A percentile compares a stretch with the other conserved stretches of the same genome.
phyloP scores from a whole-genome alignment of 495 filamentous ascomycete genomes.

The Barbatosphaeria neglecta region DNA sequence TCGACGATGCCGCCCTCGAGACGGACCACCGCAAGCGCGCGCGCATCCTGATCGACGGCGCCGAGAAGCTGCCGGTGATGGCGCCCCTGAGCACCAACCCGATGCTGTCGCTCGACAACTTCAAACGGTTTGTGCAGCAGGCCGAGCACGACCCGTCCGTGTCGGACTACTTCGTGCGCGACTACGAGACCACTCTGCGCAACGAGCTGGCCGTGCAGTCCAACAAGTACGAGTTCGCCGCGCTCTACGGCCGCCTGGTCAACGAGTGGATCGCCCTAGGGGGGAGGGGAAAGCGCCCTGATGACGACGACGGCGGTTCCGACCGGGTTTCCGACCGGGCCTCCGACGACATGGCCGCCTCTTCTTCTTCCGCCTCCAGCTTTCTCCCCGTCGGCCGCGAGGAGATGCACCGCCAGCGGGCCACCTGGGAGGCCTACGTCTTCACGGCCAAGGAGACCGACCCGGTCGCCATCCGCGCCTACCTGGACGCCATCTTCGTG shows the following conservation, averaged over 20 bases:
- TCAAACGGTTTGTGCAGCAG: slow-evolving; percentile 19
- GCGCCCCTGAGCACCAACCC: slow-evolving; percentile 4
- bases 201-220: slow-evolving; percentile 27
- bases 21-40: slow-evolving; percentile 17
- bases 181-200: slow-evolving; percentile 29
- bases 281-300: background rate
- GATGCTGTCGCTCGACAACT: slow-evolving; percentile 8
- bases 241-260: slow-evolving; percentile 50
- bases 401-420: slow-evolving; percentile 30
- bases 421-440: slow-evolving; percentile 43
- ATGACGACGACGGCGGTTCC: background rate
- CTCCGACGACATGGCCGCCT: no score
- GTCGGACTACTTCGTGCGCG: slow-evolving; percentile 15
- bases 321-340: no score
- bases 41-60: slow-evolving; percentile 12
- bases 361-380: slow-evolving; percentile 7
- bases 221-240: slow-evolving; percentile 44
- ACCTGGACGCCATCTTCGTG: slow-evolving; percentile 43
- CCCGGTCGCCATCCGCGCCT: slow-evolving; percentile 24
- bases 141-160: slow-evolving; percentile 25
- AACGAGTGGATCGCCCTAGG: slow-evolving; percentile 44
- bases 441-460: slow-evolving; percentile 26
- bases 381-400: slow-evolving; percentile 12
- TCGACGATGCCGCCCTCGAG: slow-evolving; percentile 16
- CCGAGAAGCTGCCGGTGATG: slow-evolving; percentile 14